A percentile compares a stretch with the other conserved stretches of the same genome.
phyloP scores from a whole-genome alignment of 306 rosid genomes.

The Sicyos edulis region DNA sequence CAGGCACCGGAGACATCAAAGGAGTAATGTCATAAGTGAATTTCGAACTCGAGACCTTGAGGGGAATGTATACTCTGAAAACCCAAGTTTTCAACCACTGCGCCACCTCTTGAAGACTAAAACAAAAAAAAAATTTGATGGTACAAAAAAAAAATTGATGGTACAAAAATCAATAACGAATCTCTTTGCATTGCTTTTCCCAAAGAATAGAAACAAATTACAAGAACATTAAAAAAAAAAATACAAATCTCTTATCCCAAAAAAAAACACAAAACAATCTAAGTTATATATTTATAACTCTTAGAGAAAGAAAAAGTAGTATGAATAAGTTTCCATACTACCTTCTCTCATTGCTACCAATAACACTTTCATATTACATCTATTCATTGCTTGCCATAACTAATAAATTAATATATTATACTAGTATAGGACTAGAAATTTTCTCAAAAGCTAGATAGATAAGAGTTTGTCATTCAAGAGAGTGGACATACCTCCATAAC shows the following conservation, averaged over 20 bases:
- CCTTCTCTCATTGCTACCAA: background rate
- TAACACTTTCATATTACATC: background rate
- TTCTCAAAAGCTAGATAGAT: background rate
- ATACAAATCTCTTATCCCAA: no score
- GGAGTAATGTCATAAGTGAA: no score
- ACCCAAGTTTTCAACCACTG: no score
- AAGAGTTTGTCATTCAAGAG: background rate
- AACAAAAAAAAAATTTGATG: no score
- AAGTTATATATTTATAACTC: background rate
- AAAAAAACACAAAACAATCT: background rate
- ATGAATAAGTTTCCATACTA: background rate
- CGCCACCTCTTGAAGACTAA: no score
- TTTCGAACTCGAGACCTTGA: no score
- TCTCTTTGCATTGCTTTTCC: background rate
- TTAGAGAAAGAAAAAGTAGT: background rate
- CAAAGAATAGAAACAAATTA: background rate
- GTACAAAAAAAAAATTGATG: background rate
- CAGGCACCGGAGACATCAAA: no score
- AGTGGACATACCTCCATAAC: slow-evolving; percentile 10
- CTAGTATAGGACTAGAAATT: background rate
- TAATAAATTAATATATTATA: background rate
- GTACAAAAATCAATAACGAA: background rate
- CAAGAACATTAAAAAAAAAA: background rate
- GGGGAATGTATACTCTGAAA: no score
- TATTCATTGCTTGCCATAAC: background rate